A percentile compares a stretch with the other conserved stretches of the same genome.
phyloP scores from a whole-genome alignment of 1,284 basidiomycete genomes.

The Golubevia pallescens region DNA sequence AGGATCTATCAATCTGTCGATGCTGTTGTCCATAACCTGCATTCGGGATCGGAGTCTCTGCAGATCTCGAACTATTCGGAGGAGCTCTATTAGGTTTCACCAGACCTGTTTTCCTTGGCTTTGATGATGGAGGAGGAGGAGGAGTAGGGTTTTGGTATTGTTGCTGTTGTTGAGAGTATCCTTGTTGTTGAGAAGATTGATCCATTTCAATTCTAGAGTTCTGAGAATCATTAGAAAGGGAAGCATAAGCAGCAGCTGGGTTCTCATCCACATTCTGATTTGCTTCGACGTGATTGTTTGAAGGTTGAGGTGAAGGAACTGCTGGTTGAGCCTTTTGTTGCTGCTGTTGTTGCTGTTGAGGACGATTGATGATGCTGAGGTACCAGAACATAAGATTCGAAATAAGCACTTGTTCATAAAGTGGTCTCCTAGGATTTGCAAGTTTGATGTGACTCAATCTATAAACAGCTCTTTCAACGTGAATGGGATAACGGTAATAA shows the following conservation, averaged over 20 bases:
- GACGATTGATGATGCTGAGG: conserved; percentile 50
- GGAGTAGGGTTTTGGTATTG: conserved; percentile 12
- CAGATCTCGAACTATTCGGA: conserved; percentile 23
- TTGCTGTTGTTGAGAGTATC: conserved; percentile 13
- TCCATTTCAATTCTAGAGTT: not conserved
- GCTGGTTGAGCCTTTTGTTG: not conserved
- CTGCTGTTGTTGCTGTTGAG: conserved; percentile 17
- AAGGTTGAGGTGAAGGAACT: not conserved
- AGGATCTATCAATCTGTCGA: conserved; percentile 47
- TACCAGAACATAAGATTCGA: conserved; percentile 64
- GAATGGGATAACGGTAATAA: conserved; percentile 51
- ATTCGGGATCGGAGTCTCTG: conserved; percentile 49
- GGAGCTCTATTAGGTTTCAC: conserved; percentile 49
- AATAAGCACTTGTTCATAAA: conserved; percentile 61
- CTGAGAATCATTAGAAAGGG: not conserved
- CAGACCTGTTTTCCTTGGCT: conserved; percentile 22
- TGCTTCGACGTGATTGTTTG: not conserved
- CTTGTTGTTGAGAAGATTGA: not conserved
- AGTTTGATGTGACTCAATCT: conserved; percentile 60
- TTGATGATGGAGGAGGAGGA: conserved; percentile 4
- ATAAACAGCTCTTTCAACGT: conserved; percentile 58
- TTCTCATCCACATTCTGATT: not conserved
- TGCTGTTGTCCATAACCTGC: conserved; percentile 54
- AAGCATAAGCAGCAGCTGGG: not conserved
- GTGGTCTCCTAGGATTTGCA: conserved; percentile 54